These are phyloP conservation scores for Metarhizium humberi DNA, from an alignment of 2,329 filamentous ascomycete genomes.

Conservation along the genomic window DNA sequence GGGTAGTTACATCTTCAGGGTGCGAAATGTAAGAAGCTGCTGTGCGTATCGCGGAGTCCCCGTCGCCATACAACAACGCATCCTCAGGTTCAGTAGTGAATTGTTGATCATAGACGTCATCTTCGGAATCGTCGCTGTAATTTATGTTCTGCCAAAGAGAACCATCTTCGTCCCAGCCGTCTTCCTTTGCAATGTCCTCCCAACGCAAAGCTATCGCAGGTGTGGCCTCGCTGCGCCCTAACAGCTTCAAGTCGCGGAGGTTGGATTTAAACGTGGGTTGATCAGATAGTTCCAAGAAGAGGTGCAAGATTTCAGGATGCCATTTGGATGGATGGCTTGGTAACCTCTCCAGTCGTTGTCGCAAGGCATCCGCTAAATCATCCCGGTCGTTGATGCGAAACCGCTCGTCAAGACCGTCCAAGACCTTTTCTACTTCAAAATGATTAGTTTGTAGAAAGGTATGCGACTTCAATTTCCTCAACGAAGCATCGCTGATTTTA, in stretches of 20 bases:
- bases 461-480: slow-evolving; percentile 44
- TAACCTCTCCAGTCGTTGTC: slow-evolving; percentile 49
- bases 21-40: slow-evolving; percentile 25
- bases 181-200: slow-evolving; percentile 69
- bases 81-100: slow-evolving; percentile 29
- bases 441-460: slow-evolving; percentile 61
- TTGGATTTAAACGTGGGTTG: slow-evolving; percentile 63
- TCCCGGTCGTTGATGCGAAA: slow-evolving; percentile 75
- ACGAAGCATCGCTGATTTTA: slow-evolving; percentile 35
- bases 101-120: slow-evolving; percentile 22
- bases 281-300: slow-evolving; percentile 75
- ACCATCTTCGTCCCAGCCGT: slow-evolving; percentile 59
- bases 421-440: slow-evolving; percentile 56
- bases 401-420: slow-evolving; percentile 74
- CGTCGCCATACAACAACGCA: slow-evolving; percentile 20
- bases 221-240: slow-evolving; percentile 33
- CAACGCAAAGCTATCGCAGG: slow-evolving; percentile 52
- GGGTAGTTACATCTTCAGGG: slow-evolving; percentile 20
- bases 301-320: slow-evolving; percentile 69
- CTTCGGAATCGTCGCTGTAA: slow-evolving; percentile 59
- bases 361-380: slow-evolving; percentile 64
- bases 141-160: slow-evolving; percentile 64
- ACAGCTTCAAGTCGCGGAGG: slow-evolving; percentile 50
- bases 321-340: slow-evolving; percentile 46
- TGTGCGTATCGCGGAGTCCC: slow-evolving; percentile 15